Evolutionary conservation across 345 rosid species (phyloP), one percentile per base, ranked within the genome.

Genomic region (Eucalyptus curtisii): DNA sequence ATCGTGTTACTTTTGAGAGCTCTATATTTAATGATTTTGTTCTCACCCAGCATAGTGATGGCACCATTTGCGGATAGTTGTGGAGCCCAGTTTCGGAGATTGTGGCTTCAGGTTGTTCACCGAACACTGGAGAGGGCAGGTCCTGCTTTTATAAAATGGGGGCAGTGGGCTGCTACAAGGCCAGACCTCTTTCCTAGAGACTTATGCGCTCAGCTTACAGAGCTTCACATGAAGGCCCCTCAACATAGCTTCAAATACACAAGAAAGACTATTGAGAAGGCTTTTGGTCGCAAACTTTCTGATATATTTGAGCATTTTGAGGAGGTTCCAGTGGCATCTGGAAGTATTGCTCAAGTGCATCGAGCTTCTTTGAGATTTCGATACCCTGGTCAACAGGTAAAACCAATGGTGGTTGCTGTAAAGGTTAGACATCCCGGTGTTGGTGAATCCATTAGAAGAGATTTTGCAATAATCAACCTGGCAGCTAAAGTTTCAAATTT

Each of bases 351-450:
- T 90, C 99, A 98, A 89, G 97, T 98, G 85, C 99, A 98, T 90
- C 93, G 98, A 64, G 99, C 99, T 87, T 91, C 96, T 47, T 90
- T 98, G 92, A 96, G 91, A 91, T 96, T 89, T 91, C 92, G 93
- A 82, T 96, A 97, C 90, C 97, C 98, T 86, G 99, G 99, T 90
- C 94, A 95, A 88, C 92, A 90, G 91, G 89, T 76, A 8, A 97
- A 95, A 90, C 95, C 98, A 19, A 93, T 93, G 47, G 93, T 92
- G 87, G 99, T 98, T 88, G 99, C 99, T 79, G 99, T 98, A 12
- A 98, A 98, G 94, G 99, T 97, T 91, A 95, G 99, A 90, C 99
- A 98, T 94, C 99, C 99, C 42, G 97, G 94, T 89, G 99, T 97
- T 59, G 99, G 99, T 45, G 97, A 98, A 81, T 95, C 98, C 24